Percentiles rank a stretch among this genome's conserved stretches.
Evolutionary conservation across 2,329 filamentous ascomycete species (phyloP).

Genomic region (Talaromyces rugulosus): DNA sequence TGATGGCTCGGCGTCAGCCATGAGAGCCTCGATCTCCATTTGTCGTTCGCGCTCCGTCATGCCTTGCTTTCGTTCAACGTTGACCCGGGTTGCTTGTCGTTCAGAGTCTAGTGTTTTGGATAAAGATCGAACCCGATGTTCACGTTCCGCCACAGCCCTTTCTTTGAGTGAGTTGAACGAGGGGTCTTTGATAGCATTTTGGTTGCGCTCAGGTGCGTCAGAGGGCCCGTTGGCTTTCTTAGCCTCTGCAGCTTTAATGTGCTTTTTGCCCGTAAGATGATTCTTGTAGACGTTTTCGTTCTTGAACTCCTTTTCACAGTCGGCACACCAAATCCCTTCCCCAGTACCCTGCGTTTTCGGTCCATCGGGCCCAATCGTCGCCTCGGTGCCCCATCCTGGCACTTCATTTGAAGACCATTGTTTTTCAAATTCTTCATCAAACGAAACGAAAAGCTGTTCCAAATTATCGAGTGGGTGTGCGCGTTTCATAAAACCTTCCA

Average conservation of each 20-base stretch:
- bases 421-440: slow-evolving; percentile 79
- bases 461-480: slow-evolving; percentile 83
- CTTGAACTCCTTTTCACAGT: slow-evolving; percentile 91
- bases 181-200: slow-evolving; percentile 16
- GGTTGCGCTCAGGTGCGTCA: slow-evolving; percentile 23
- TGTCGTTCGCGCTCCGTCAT: slow-evolving; percentile 97
- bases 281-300: slow-evolving; percentile 92
- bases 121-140: slow-evolving; percentile 76
- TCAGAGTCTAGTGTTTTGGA: slow-evolving; percentile 80
- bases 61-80: slow-evolving; percentile 92
- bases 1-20: slow-evolving; percentile 53
- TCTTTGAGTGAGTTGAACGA: slow-evolving; percentile 65
- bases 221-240: slow-evolving; percentile 46
- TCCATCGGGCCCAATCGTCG: slow-evolving; percentile 34
- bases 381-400: slow-evolving; percentile 68
- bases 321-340: slow-evolving; percentile 80
- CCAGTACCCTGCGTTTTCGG: slow-evolving; percentile 52
- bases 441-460: slow-evolving; percentile 68
- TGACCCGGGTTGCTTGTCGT: slow-evolving; percentile 82
- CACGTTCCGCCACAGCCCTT: slow-evolving; percentile 81
- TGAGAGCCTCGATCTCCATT: slow-evolving; percentile 85
- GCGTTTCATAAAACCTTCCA: slow-evolving; percentile 82
- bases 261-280: slow-evolving; percentile 87
- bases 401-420: slow-evolving; percentile 78
- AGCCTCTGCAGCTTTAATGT: slow-evolving; percentile 74